These are phyloP conservation scores for Albifimbria verrucaria DNA, from an alignment of 2,329 filamentous ascomycete species.

Conservation along the genomic window DNA sequence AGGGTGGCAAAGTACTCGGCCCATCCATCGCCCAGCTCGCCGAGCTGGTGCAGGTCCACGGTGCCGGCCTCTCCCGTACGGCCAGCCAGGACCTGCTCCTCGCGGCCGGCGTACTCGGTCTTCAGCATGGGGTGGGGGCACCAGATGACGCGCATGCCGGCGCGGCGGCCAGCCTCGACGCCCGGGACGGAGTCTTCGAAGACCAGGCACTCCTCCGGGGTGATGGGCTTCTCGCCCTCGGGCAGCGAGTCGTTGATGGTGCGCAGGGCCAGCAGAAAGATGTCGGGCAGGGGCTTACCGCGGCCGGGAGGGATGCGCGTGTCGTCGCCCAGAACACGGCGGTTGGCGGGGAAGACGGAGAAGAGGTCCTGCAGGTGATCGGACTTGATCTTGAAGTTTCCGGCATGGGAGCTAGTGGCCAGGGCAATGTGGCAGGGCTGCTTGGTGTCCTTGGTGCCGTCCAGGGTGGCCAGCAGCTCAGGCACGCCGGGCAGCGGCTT, in stretches of 20 bases:
- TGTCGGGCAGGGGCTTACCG: constrained; percentile 95
- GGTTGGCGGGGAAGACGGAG: constrained; percentile 62
- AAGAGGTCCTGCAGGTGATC: constrained; percentile 56
- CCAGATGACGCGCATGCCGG: constrained; percentile 95
- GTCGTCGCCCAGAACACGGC: constrained; percentile 84
- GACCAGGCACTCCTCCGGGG: constrained; percentile 84
- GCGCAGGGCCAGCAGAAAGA: constrained; percentile 82
- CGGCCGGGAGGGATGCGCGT: constrained; percentile 69
- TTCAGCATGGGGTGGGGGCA: constrained; percentile 78
- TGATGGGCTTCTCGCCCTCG: constrained; percentile 61
- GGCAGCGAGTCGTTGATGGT: constrained; percentile 75
- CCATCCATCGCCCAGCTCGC: constrained; percentile 59
- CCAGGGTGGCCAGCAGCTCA: constrained; percentile 61
- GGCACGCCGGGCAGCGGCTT: constrained; percentile 76
- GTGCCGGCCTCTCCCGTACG: constrained; percentile 65
- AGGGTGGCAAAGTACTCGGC: constrained; percentile 51
- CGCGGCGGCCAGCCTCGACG: constrained; percentile 83
- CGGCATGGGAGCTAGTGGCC: constrained; percentile 72
- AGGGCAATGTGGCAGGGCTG: constrained; percentile 73
- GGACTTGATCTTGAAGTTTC: constrained; percentile 78
- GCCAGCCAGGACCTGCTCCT: constrained; percentile 80
- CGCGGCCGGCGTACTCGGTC: constrained; percentile 71
- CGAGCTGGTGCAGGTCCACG: constrained; percentile 52
- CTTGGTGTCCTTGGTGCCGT: constrained; percentile 34
- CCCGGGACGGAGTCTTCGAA: constrained; percentile 96